These are phyloP conservation scores for Rhizophora mangle DNA, from an alignment of 345 rosid species.

Conservation along the genomic window DNA sequence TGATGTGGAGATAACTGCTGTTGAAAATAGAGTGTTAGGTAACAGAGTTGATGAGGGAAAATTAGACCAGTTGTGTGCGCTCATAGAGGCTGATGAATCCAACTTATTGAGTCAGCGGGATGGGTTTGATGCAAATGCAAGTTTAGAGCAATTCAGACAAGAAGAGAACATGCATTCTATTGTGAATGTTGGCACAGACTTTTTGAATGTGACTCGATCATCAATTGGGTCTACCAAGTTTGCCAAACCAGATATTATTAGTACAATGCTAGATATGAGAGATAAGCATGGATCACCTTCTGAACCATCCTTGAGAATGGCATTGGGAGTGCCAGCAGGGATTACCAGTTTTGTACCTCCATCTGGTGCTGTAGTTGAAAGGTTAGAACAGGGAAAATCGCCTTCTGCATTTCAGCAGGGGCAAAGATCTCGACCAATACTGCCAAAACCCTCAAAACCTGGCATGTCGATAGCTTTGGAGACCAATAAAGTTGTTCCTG, in stretches of 20 bases:
- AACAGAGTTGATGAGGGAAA: constrained; percentile 42
- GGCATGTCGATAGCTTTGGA: constrained; percentile 38
- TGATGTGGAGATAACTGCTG: constrained; percentile 26
- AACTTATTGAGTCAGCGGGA: constrained; percentile 43
- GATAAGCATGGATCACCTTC: constrained; percentile 50
- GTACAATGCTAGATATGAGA: constrained; percentile 44
- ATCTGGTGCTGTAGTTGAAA: constrained; percentile 41
- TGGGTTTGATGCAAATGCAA: constrained; percentile 34
- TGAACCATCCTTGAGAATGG: constrained; percentile 62
- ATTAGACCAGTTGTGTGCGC: constrained; percentile 40
- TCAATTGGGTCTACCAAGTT: constrained; percentile 25
- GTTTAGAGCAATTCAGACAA: constrained; percentile 37
- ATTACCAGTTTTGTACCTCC: constrained; percentile 36
- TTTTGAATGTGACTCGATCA: constrained; percentile 30
- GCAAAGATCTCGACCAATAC: constrained; percentile 46
- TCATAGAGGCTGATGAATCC: constrained; percentile 47
- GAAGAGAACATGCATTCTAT: constrained; percentile 39
- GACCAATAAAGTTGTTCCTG: constrained; percentile 44
- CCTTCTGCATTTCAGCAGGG: constrained; percentile 44
- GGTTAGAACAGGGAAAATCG: constrained; percentile 42
- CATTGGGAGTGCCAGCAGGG: constrained; percentile 44
- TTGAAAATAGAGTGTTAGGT: constrained; percentile 37
- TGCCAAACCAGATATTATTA: constrained; percentile 32
- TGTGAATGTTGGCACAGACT: constrained; percentile 32
- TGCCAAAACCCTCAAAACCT: constrained; percentile 54